Evolutionary conservation across 176 grass and related monocot genomes (phyloP), one percentile per base, ranked within the genome.

Genomic region (Ensete glaucum): DNA sequence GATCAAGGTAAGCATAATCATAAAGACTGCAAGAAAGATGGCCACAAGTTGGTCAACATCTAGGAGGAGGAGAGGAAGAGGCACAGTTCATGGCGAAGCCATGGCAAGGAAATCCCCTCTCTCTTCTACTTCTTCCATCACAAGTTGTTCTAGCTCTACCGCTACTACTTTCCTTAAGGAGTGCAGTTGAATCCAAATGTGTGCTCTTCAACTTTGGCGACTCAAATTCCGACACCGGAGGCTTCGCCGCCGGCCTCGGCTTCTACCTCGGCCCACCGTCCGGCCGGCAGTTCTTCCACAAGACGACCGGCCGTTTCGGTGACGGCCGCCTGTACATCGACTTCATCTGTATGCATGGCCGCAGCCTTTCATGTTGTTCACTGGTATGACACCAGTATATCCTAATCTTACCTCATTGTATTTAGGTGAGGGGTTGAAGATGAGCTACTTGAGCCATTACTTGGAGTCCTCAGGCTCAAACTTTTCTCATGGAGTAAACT

Each of bases 131-230:
- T 43, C 4, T 43, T 43, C 3, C 34, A 43, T 43, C 34, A 6
- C 34, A 43, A 43, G 34, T 6, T 43, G 34, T 43, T 43, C 34
- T 43, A 43, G 34, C 34, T 43, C 34, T 43, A 43, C 34, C 5
- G 34, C 34, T 43, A 0, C 34, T 43, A 43, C 34, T 43, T 43
- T 43, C 3, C 34, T 43, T 43, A 43, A 43, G 34, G 34, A 43
- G 34, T 43, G 34, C 34, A 43, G 34, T 43, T 43, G 34, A 43
- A 43, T 72, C 64, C 67, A 84, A 53, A 69, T 88, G 86, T 29
- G 21, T 83, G 8, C 13, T 87, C 17, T 91, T 91, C 85, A 91
- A 87, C 82, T 91, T 87, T 69, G 88, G 88, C 1, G 88, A 91
- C 78, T 91, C 88, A 13, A 91, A 91, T 71, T 81, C 88, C 9